Evolutionary conservation across 306 rosid genomes (phyloP).

Genomic region (Comarum palustre): DNA sequence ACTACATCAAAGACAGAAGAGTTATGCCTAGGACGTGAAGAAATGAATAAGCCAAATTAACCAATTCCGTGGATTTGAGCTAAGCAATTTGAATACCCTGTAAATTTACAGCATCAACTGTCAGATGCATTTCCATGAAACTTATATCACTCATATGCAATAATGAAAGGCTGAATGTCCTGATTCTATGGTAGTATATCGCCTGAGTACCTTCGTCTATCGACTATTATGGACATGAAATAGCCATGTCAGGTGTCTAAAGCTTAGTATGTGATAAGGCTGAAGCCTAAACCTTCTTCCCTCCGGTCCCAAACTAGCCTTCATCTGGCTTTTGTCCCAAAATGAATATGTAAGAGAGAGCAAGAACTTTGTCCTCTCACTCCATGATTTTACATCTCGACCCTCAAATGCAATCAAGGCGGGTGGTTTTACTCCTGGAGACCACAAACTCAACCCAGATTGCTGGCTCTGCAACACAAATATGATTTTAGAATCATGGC

Average conservation of each 20-base stretch:
- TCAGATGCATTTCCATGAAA: constrained; percentile 21
- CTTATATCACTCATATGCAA: constrained; percentile 25
- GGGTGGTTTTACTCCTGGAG: constrained; percentile 76
- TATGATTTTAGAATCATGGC: background rate
- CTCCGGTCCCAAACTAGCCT: constrained; percentile 52
- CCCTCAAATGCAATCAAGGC: constrained; percentile 72
- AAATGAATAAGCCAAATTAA: constrained; percentile 3
- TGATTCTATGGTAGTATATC: constrained; percentile 36
- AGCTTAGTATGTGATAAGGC: constrained; percentile 55
- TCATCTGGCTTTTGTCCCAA: constrained; percentile 32
- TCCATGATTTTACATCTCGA: constrained; percentile 67
- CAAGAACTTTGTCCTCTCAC: constrained; percentile 50
- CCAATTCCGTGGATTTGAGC: constrained; percentile 7
- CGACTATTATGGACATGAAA: constrained; percentile 51
- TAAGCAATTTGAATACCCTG: constrained; percentile 20
- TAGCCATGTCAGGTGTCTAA: constrained; percentile 27
- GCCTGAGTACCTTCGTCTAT: constrained; percentile 43
- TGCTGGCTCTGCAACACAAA: constrained; percentile 50
- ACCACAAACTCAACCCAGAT: constrained; percentile 57
- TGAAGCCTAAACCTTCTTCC: constrained; percentile 97
- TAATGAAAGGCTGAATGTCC: constrained; percentile 32
- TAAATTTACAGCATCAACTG: constrained; percentile 33
- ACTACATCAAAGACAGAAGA: background rate
- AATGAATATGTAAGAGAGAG: constrained; percentile 41
- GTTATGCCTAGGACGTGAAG: background rate